These are phyloP conservation scores for Crithidia bombi DNA, from an alignment of 208 protist genomes.

Conservation along the genomic window DNA sequence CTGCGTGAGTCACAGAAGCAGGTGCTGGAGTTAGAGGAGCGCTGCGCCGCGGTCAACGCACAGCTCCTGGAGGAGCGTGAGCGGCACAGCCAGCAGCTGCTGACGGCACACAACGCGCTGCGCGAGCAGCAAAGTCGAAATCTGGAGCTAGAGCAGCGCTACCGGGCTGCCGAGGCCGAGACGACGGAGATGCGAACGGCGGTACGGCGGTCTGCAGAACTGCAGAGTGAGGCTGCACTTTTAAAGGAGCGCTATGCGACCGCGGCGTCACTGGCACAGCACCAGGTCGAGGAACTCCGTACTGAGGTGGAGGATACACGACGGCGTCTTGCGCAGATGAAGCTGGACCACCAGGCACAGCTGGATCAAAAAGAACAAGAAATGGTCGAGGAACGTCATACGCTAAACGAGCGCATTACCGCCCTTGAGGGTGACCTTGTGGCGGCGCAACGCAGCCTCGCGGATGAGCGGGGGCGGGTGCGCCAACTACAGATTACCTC, in stretches of 20 bases:
- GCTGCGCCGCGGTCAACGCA: slow-evolving; percentile 42
- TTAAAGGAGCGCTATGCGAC: slow-evolving; percentile 72
- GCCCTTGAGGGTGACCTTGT: slow-evolving; percentile 38
- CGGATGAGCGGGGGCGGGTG: slow-evolving; percentile 36
- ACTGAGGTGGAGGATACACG: slow-evolving; percentile 37
- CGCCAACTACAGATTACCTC: slow-evolving; percentile 41
- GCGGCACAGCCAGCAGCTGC: slow-evolving; percentile 59
- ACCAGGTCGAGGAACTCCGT: slow-evolving; percentile 41
- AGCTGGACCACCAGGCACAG: slow-evolving; percentile 41
- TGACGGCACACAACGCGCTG: slow-evolving; percentile 73
- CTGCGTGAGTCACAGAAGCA: slow-evolving; percentile 59
- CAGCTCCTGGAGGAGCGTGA: slow-evolving; percentile 71
- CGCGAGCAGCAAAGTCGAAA: slow-evolving; percentile 76
- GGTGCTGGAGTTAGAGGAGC: slow-evolving; percentile 68
- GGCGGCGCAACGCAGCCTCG: slow-evolving; percentile 21
- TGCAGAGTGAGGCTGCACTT: slow-evolving; percentile 75
- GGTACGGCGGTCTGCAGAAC: slow-evolving; percentile 62
- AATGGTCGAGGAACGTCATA: slow-evolving; percentile 37
- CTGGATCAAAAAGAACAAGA: slow-evolving; percentile 32
- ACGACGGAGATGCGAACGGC: slow-evolving; percentile 64
- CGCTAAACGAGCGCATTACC: slow-evolving; percentile 41
- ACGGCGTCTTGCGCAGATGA: slow-evolving; percentile 31
- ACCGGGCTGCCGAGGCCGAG: slow-evolving; percentile 61
- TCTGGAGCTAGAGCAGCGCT: slow-evolving; percentile 77
- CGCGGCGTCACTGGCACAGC: slow-evolving; percentile 51